These are phyloP conservation scores for Cucurbita pepo DNA, from an alignment of 306 rosid genomes.

Conservation along the genomic window DNA sequence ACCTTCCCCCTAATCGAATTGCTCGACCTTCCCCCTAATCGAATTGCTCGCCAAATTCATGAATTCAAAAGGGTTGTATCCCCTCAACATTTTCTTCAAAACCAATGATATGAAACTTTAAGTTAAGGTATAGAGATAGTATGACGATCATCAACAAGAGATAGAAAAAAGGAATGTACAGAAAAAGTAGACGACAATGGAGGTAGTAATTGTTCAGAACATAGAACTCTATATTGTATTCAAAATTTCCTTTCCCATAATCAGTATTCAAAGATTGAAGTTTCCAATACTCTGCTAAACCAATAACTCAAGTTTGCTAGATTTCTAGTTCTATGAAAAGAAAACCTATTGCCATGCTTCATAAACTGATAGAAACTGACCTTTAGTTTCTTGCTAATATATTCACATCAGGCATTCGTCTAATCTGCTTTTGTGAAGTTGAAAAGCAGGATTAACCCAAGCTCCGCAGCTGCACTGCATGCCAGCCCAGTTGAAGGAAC, in stretches of 20 bases:
- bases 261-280: not conserved
- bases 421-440: constrained; percentile 60
- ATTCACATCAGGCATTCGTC: constrained; percentile 40
- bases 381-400: not conserved
- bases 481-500: constrained; percentile 83
- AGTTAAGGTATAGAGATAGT: too few relatives aligned
- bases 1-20: too few relatives aligned
- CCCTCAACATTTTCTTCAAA: too few relatives aligned
- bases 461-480: constrained; percentile 88
- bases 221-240: too few relatives aligned
- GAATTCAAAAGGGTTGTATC: too few relatives aligned
- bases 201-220: too few relatives aligned
- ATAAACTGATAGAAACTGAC: not conserved
- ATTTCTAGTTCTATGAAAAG: not conserved
- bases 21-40: too few relatives aligned
- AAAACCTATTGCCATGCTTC: not conserved
- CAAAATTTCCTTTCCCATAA: not conserved
- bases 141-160: too few relatives aligned
- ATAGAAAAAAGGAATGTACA: too few relatives aligned
- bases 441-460: constrained; percentile 81
- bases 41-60: too few relatives aligned
- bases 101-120: too few relatives aligned
- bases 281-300: not conserved
- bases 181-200: too few relatives aligned
- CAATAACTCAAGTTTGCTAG: not conserved